Conservation (phyloP, 2,329 filamentous ascomycete species). For the Fusarium keratoplasticum region DNA sequence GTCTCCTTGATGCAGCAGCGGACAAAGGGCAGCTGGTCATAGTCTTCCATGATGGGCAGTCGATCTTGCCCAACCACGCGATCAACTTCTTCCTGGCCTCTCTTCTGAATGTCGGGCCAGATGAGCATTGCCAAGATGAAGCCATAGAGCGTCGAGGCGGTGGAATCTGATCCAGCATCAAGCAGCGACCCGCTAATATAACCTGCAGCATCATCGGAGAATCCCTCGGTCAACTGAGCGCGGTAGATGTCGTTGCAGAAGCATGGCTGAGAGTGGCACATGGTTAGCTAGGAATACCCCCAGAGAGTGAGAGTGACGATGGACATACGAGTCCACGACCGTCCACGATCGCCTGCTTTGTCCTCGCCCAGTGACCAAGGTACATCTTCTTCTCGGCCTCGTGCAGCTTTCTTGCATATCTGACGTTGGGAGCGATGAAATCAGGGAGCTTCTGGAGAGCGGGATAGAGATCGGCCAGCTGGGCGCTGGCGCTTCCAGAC, state of each 20-base stretch:
- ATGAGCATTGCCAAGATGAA: constrained; percentile 60
- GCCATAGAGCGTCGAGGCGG: constrained; percentile 44
- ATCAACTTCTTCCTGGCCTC: not conserved
- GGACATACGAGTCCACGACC: not conserved
- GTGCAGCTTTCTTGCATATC: not conserved
- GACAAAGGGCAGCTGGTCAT: not conserved
- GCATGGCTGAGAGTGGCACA: constrained; percentile 20
- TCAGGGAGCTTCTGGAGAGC: not conserved
- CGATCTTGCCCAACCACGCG: not conserved
- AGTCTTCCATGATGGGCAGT: not conserved
- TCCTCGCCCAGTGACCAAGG: not conserved
- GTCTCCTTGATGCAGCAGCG: not conserved
- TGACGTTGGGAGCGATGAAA: not conserved
- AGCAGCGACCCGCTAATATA: constrained; percentile 37
- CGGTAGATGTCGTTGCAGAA: constrained; percentile 33
- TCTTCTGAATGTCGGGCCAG: not conserved
- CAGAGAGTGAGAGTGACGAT: fast-evolving
- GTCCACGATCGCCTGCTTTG: not conserved
- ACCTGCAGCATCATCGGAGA: constrained; percentile 34
- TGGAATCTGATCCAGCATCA: constrained; percentile 49
- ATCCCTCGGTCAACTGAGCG: constrained; percentile 20
- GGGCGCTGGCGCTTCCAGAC: not conserved
- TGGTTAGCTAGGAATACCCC: not conserved
- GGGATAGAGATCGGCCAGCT: not conserved
- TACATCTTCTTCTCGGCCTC: not conserved